Percentiles rank a stretch among this genome's conserved stretches.
Evolutionary conservation across 768 basidiomycete species (phyloP).

Genomic region (Porpolomopsis calyptriformis): DNA sequence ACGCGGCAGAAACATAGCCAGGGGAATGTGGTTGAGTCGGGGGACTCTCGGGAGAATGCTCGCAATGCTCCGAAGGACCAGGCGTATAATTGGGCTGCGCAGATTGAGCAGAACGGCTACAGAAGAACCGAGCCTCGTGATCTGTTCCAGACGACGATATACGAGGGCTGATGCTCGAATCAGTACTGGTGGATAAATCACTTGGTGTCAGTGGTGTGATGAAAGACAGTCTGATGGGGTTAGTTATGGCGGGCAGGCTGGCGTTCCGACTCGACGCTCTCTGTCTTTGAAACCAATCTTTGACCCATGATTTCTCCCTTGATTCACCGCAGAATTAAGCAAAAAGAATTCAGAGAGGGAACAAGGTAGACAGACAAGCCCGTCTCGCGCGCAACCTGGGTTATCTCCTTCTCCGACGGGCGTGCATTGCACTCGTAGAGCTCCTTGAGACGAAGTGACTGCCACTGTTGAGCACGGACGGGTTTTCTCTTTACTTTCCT

Average conservation of each 20-base stretch:
- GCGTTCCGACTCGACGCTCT: neutral
- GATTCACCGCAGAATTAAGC: neutral
- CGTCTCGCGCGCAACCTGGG: neutral
- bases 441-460: neutral
- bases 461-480: constrained; percentile 2
- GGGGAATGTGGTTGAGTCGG: constrained; percentile 2
- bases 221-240: neutral
- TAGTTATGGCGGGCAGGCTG: neutral
- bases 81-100: too few species aligned
- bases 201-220: neutral
- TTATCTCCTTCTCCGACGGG: neutral
- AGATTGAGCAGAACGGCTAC: too few species aligned
- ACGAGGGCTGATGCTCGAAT: neutral
- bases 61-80: neutral
- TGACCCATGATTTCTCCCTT: constrained; percentile 2
- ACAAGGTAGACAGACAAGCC: constrained; percentile 4
- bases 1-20: constrained; percentile 3
- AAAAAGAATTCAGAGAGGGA: neutral
- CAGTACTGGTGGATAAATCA: neutral
- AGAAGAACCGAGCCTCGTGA: too few species aligned
- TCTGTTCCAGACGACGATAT: too few species aligned
- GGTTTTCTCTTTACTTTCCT: neutral
- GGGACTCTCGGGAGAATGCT: neutral
- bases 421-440: neutral
- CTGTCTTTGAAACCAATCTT: constrained; percentile 1